A percentile compares a stretch with the other conserved stretches of the same genome.
Evolutionary conservation across 2,329 filamentous ascomycete species (phyloP).

Genomic region (Xylaria sp.): DNA sequence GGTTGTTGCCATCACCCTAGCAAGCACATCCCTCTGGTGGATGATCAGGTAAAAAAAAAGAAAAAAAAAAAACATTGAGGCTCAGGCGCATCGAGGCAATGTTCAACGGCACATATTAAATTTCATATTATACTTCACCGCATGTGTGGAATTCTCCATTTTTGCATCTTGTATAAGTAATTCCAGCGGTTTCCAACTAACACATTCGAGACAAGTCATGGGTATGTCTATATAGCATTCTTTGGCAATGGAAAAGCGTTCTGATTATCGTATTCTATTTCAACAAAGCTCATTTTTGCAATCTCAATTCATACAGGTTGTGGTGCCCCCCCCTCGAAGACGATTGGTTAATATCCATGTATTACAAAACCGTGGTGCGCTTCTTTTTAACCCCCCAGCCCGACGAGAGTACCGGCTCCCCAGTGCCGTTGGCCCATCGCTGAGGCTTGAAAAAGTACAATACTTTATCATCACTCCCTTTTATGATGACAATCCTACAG

Average conservation of each 20-base stretch:
- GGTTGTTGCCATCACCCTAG: slow-evolving; percentile 37
- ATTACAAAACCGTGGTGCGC: neutral
- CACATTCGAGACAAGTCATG: neutral
- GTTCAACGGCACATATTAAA: slow-evolving; percentile 12
- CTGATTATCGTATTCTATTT: neutral
- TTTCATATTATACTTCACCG: neutral
- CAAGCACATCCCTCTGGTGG: slow-evolving; percentile 39
- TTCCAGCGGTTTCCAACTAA: neutral
- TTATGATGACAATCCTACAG: slow-evolving; percentile 23
- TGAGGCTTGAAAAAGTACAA: neutral
- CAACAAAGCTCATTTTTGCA: neutral
- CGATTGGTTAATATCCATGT: neutral
- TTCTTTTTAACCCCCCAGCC: neutral
- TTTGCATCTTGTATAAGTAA: slow-evolving; percentile 7
- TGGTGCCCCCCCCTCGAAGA: neutral
- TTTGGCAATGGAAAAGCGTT: slow-evolving; percentile 22
- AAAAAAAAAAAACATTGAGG: no score
- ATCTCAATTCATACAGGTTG: neutral
- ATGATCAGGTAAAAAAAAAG: slow-evolving; percentile 42
- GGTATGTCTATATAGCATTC: slow-evolving; percentile 11
- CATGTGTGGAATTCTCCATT: neutral
- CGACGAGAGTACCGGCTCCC: neutral
- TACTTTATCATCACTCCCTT: neutral
- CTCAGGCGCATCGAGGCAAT: neutral
- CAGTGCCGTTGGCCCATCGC: neutral